Evolutionary conservation across 2,329 filamentous ascomycete genomes (phyloP).

Genomic region (Stagonosporopsis rhizophila): DNA sequence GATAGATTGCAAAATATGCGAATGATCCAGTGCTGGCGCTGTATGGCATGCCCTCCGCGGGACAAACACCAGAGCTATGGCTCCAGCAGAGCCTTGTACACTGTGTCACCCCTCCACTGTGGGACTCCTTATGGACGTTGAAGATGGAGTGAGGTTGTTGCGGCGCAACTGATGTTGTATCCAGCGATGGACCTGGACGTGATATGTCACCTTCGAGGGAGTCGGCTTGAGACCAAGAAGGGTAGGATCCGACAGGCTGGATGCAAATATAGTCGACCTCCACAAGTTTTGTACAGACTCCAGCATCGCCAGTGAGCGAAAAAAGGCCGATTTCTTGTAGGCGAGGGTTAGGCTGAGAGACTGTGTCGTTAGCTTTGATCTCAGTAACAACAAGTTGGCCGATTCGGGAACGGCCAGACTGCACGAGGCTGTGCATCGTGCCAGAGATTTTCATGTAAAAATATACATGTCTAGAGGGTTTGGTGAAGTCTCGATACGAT

Average conservation of each 20-base stretch:
- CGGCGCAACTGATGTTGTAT: background rate
- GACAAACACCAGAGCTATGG: constrained; percentile 8
- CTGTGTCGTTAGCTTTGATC: background rate
- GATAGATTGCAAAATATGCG: constrained; percentile 38
- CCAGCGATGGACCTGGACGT: background rate
- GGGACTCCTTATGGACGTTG: background rate
- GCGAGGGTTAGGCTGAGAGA: constrained; percentile 2
- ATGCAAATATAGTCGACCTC: constrained; percentile 29
- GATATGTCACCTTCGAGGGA: background rate
- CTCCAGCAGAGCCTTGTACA: constrained; percentile 41
- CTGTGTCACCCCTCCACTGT: constrained; percentile 22
- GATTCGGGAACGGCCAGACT: background rate
- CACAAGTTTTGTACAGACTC: constrained; percentile 21
- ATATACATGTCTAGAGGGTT: background rate
- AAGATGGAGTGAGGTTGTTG: background rate
- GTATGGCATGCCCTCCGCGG: constrained; percentile 27
- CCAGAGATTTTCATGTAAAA: constrained; percentile 10
- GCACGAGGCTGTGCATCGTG: background rate
- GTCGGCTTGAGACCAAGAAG: background rate
- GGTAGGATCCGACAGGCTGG: background rate
- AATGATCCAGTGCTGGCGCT: constrained; percentile 47
- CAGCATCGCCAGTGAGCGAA: constrained; percentile 9
- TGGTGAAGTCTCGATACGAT: constrained; percentile 12
- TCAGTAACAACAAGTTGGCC: background rate
- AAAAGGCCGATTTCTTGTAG: constrained; percentile 38